phyloP scores from a whole-genome alignment of 306 rosid genomes.

The Astragalus glycyphyllos region DNA sequence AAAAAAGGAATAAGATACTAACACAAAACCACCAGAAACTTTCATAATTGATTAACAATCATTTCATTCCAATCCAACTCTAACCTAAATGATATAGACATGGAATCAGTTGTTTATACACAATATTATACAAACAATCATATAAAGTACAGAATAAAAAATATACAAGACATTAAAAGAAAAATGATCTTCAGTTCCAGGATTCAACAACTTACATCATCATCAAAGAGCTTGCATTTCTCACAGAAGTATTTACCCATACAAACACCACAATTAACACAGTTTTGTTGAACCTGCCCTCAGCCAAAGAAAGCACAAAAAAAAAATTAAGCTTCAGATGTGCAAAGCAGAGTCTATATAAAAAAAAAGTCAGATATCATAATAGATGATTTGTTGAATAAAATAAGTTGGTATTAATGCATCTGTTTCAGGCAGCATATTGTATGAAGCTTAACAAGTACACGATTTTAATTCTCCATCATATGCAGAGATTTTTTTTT shows the following conservation, averaged over 20 bases:
- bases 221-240: conserved; percentile 87
- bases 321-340: not conserved
- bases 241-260: conserved; percentile 89
- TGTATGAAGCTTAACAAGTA: conserved; percentile 14
- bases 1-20: not conserved
- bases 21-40: not conserved
- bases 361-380: not conserved
- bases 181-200: not conserved
- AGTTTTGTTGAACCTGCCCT: conserved; percentile 76
- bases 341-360: too few relatives aligned
- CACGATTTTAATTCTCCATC: conserved; percentile 4
- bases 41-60: not conserved
- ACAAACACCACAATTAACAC: conserved; percentile 86
- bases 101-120: not conserved
- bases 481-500: conserved; percentile 3
- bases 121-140: conserved; percentile 4
- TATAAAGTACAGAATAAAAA: not conserved
- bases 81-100: not conserved
- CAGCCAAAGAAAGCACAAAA: conserved; percentile 18
- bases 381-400: not conserved
- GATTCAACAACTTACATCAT: conserved; percentile 72
- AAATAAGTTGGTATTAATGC: not conserved
- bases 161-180: not conserved
- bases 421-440: not conserved
- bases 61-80: not conserved